Percentiles rank a stretch among this genome's conserved stretches.
These are phyloP conservation scores for Neofusicoccum parvum DNA, from an alignment of 2,329 filamentous ascomycete species.

Conservation along the genomic window DNA sequence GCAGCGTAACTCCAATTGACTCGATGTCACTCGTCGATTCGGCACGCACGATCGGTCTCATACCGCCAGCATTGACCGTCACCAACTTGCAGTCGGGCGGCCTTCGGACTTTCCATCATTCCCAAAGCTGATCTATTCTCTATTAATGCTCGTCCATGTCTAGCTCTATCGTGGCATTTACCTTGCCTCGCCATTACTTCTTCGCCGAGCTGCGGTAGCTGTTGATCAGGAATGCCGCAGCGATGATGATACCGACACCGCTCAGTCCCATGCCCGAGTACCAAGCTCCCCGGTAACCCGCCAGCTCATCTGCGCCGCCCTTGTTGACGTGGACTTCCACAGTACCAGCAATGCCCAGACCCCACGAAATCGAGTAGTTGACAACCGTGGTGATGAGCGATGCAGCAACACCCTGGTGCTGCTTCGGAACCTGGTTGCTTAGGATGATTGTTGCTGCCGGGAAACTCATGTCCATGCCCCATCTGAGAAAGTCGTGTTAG, in stretches of 20 bases:
- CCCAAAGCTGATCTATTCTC: too few relatives aligned
- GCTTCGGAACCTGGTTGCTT: conserved; percentile 38
- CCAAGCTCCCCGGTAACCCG: conserved; percentile 42
- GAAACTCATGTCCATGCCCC: conserved; percentile 48
- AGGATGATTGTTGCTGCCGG: conserved; percentile 45
- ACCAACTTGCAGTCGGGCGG: too few relatives aligned
- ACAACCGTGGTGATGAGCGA: conserved; percentile 44
- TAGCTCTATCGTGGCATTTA: not conserved
- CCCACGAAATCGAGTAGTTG: conserved; percentile 47
- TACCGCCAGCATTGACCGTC: too few relatives aligned
- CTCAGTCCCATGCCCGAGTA: conserved; percentile 43
- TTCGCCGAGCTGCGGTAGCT: conserved; percentile 22
- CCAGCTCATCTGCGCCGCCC: conserved; percentile 37
- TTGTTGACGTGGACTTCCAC: conserved; percentile 44
- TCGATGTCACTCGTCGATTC: not conserved
- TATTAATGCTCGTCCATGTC: not conserved
- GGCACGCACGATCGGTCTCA: too few relatives aligned
- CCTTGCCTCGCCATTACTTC: not conserved
- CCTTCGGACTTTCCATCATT: too few relatives aligned
- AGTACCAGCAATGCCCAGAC: conserved; percentile 46
- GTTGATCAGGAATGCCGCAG: conserved; percentile 31
- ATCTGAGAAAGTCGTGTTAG: conserved; percentile 18
- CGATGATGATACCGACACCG: conserved; percentile 31
- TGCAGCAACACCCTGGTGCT: conserved; percentile 47
- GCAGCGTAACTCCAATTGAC: not conserved